These are phyloP conservation scores for Stentor roeselii DNA, from an alignment of 73 alveolate species.

Conservation along the genomic window DNA sequence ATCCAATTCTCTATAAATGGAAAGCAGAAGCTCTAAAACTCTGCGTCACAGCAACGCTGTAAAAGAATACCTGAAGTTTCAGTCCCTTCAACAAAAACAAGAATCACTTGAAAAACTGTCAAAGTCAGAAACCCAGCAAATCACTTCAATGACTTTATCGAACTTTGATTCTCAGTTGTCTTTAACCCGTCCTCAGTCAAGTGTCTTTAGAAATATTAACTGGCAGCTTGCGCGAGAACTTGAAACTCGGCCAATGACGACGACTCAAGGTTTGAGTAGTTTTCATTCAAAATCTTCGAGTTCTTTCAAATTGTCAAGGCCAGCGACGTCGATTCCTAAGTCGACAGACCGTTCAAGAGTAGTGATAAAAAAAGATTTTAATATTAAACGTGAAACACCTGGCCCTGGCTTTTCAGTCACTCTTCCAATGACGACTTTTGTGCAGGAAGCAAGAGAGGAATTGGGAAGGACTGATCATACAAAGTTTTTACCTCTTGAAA, in stretches of 20 bases:
- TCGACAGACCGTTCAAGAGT: background rate
- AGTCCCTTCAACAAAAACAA: slow-evolving; percentile 17
- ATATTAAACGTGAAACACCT: background rate
- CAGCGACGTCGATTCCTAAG: background rate
- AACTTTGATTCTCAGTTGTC: background rate
- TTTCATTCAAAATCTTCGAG: background rate
- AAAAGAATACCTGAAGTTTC: slow-evolving; percentile 18
- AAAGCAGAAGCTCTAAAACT: background rate
- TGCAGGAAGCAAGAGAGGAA: slow-evolving; percentile 8
- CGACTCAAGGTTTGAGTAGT: background rate
- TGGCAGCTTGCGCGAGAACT: background rate
- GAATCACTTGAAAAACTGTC: slow-evolving; percentile 20
- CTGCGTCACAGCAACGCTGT: slow-evolving; percentile 9
- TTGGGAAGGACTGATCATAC: slow-evolving; percentile 9
- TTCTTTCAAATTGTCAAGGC: background rate
- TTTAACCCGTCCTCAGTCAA: background rate
- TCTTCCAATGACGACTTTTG: background rate
- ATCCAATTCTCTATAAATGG: background rate
- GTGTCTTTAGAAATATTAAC: background rate
- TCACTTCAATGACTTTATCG: background rate
- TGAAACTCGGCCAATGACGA: background rate
- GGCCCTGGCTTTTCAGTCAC: slow-evolving; percentile 16
- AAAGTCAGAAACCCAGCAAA: background rate
- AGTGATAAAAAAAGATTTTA: background rate
- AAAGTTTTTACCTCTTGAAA: slow-evolving; percentile 23